These are phyloP conservation scores for Helianthus annuus DNA, from an alignment of 129 eudicot species.

Conservation along the genomic window HanXRQr2.0-SUNRISE NC_035446.2:167843031-167843530, in stretches of 20 bases:
- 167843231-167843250: conserved; percentile 10
- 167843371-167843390: neutral
- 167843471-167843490: conserved; percentile 3
- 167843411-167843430: conserved; percentile 28
- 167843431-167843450: conserved; percentile 32
- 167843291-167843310: too few species aligned
- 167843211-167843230: conserved; percentile 28
- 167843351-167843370: neutral
- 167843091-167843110: conserved; percentile 38
- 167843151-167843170: conserved; percentile 32
- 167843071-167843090: conserved; percentile 39
- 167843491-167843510: conserved; percentile 24
- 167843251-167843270: neutral
- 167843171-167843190: conserved; percentile 37
- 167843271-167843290: too few species aligned
- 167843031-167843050: conserved; percentile 40
- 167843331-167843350: too few species aligned
- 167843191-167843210: conserved; percentile 35
- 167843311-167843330: too few species aligned
- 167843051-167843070: conserved; percentile 35
- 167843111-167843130: conserved; percentile 42
- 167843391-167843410: conserved; percentile 14
- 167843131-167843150: conserved; percentile 19
- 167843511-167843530: conserved; percentile 37
- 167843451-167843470: conserved; percentile 31